A percentile compares a stretch with the other conserved stretches of the same genome.
Conservation (phyloP, 2,329 filamentous ascomycete species). For the Neoscytalidium dimidiatum region DNA sequence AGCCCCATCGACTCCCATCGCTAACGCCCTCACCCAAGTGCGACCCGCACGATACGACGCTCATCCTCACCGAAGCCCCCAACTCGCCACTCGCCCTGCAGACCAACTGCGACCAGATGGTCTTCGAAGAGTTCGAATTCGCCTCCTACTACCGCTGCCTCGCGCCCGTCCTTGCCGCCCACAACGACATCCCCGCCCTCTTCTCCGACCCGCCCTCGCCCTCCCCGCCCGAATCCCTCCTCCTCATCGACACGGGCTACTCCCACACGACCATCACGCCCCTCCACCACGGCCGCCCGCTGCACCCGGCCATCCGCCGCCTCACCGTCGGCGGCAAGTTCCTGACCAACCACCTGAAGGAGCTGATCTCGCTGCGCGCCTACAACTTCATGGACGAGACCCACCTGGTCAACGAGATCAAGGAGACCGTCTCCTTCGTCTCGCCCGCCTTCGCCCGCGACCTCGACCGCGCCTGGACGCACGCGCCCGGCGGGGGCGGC, state of each 20-base stretch:
- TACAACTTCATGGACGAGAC: slow-evolving; percentile 96
- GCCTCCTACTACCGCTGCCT: slow-evolving; percentile 77
- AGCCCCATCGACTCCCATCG: slow-evolving; percentile 22
- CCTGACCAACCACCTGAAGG: slow-evolving; percentile 88
- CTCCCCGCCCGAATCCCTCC: slow-evolving; percentile 70
- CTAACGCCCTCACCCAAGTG: slow-evolving; percentile 46
- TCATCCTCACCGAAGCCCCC: slow-evolving; percentile 83
- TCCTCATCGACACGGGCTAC: slow-evolving; percentile 89
- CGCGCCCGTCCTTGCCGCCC: slow-evolving; percentile 75
- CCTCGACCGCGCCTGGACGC: slow-evolving; percentile 84
- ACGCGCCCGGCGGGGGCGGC: slow-evolving; percentile 55
- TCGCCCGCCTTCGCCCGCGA: slow-evolving; percentile 74
- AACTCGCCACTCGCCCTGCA: slow-evolving; percentile 81
- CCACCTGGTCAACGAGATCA: slow-evolving; percentile 93
- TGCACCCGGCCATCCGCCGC: slow-evolving; percentile 79
- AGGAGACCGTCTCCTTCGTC: slow-evolving; percentile 85
- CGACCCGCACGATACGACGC: slow-evolving; percentile 77
- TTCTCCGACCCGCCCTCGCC: slow-evolving; percentile 61
- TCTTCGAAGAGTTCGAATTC: slow-evolving; percentile 97
- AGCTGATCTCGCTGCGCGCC: slow-evolving; percentile 84
- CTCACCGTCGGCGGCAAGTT: slow-evolving; percentile 92
- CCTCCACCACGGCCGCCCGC: slow-evolving; percentile 74
- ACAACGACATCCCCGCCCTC: slow-evolving; percentile 72
- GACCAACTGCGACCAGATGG: slow-evolving; percentile 89
- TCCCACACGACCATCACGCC: slow-evolving; percentile 92